Base-by-base conservation (phyloP, 768 basidiomycete genomes). In the Cyathus striatus region DNA sequence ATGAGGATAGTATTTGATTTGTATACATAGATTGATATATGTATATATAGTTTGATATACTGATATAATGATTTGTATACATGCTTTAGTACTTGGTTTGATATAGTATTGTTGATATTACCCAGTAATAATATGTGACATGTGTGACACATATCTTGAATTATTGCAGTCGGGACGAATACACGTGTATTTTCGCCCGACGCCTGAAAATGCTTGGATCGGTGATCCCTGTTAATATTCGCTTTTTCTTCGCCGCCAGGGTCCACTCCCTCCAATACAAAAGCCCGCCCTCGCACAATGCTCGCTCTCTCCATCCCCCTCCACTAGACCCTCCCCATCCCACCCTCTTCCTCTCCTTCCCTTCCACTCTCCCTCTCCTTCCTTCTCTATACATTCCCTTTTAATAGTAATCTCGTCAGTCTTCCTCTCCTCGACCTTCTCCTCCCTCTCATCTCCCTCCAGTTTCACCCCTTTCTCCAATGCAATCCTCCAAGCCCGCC, bases 171-270 rank as follows among this genome's bases (percentile, higher is more conserved):
- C 33, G 42, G 70, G 72, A 69, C 70, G 76, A 79, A 75, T 82
- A 82, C 81, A 85, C 82, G 82, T 85, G 83, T 79, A 73, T 76
- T 73, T 77, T 76, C 68, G 70, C 69, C 81, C 82, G 75, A 78
- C 76, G 72, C 70, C 60, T 58, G 65, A 70, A 69, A 66, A 50
- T 46, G 42, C 45, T 47, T 54, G 52, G 54, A 49, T 49, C 50
- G 53, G 55, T 57, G 69, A 70, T 72, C 70, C 27, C 57, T 61
- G 66, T 70, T 68, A 68, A 71, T 66, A 70, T 69, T 69, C 64
- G 58, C 58, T 63, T 64, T 69, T 69, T 72, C 68, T 66, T 71
- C 63, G 64, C 70, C 64, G 71, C 70, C 67, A 70, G 68, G 70
- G 69, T 71, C 72, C 69, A 62, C 41, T 43, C 36, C 64, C 70